phyloP scores from a whole-genome alignment of 805 yeast species.

The Metschnikowia matae region DNA sequence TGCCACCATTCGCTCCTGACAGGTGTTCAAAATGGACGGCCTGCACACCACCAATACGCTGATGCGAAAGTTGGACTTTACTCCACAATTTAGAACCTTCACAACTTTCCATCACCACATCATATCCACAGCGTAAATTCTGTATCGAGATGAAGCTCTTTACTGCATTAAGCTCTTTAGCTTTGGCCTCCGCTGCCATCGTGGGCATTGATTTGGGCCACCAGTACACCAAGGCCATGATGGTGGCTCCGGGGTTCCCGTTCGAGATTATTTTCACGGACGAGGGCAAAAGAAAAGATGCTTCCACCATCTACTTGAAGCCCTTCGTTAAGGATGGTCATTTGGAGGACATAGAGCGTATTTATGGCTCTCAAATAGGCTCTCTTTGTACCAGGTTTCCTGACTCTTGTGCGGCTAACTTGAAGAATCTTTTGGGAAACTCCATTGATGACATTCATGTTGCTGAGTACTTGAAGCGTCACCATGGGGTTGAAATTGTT shows the following conservation, averaged over 20 bases:
- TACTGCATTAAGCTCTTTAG: slow-evolving; percentile 9
- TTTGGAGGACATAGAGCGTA: slow-evolving; percentile 55
- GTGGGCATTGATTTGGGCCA: slow-evolving; percentile 89
- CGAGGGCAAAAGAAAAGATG: slow-evolving; percentile 88
- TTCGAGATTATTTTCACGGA: slow-evolving; percentile 85
- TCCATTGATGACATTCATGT: slow-evolving; percentile 45
- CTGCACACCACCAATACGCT: slow-evolving; percentile 2
- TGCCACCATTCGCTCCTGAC: background rate
- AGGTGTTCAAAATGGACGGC: slow-evolving; percentile 1
- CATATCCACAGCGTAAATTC: background rate
- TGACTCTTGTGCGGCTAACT: slow-evolving; percentile 55
- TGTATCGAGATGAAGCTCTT: slow-evolving; percentile 13
- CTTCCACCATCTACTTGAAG: slow-evolving; percentile 69
- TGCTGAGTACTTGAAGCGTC: slow-evolving; percentile 44
- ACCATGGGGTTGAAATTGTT: slow-evolving; percentile 57
- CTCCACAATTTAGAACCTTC: slow-evolving; percentile 1
- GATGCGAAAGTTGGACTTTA: slow-evolving; percentile 1
- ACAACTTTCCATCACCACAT: background rate
- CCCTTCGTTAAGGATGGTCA: slow-evolving; percentile 22
- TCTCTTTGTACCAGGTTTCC: slow-evolving; percentile 74
- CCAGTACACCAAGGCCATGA: slow-evolving; percentile 78
- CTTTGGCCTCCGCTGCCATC: slow-evolving; percentile 50
- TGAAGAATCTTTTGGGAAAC: slow-evolving; percentile 72
- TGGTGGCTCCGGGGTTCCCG: slow-evolving; percentile 87
- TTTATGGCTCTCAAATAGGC: slow-evolving; percentile 73